Base-by-base conservation (phyloP, 371 early-diverging fungal genomes). In the Nematocida sp. region DNA sequence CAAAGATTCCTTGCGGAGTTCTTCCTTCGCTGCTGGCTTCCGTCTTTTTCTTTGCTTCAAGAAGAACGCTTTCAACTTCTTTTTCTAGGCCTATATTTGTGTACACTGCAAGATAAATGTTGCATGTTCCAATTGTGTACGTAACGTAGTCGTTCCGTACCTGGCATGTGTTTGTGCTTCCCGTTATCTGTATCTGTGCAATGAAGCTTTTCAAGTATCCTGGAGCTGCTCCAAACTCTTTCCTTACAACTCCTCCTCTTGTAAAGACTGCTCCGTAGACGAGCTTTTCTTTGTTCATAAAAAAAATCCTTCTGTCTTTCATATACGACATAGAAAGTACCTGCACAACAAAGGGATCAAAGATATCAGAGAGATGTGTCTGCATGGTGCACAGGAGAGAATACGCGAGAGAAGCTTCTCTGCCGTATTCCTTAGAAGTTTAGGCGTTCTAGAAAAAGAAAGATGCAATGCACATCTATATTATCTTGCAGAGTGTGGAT, bases 51-150 rank as follows among this genome's bases (percentile, higher is more conserved):
- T 58, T 54, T 63, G 41, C 46, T 17, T 43, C 46, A 25, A 40
- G 45, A 32, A 70, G 58, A 54, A 29, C 58, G 21, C 31, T 49
- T 29, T 55, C 58, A 1, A 76, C 60, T 45, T 74, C 46, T 43
- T 31, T 56, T 53, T 43, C 66, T 5, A 31, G 19, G 21, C 75
- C 54, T 52, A 23, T 38, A 21, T 64, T 43, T 53, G 37, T 50
- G 41, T 75, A 70, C 57, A 70, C 62, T 19, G 37, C 23, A 38
- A 70, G 29, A 31, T 70, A 70, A 3, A 70, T 46, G 32, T 70
- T 70, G 17, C 23, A 27, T 3, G 31, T 17, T 1, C 74, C 74
- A 19, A 50, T 37, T 8, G 54, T 31, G 37, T 70, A 70, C 19
- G 74, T 32, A 1, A 70, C 27, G 3, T 23, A 31, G 25, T 70